Percentiles rank a stretch among this genome's conserved stretches.
These are phyloP conservation scores for Tilletia indica DNA, from an alignment of 1,284 basidiomycete genomes.

Conservation along the genomic window DNA sequence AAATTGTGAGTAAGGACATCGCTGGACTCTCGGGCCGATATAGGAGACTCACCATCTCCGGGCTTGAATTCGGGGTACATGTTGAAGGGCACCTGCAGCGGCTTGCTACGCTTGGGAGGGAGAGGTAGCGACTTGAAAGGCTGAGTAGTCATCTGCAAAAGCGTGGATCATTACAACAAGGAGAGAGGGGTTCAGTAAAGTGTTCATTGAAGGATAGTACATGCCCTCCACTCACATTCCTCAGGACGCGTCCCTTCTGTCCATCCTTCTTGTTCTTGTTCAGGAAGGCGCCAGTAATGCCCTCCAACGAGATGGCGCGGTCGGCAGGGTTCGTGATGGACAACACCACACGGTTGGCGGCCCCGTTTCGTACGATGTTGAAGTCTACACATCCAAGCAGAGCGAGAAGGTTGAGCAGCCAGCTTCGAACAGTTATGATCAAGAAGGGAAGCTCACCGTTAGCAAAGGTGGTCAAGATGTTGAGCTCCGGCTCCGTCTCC, in stretches of 20 bases:
- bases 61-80: slow-evolving; percentile 55
- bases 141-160: slow-evolving; percentile 44
- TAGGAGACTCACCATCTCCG: slow-evolving; percentile 27
- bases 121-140: slow-evolving; percentile 45
- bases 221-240: slow-evolving; percentile 34
- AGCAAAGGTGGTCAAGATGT: slow-evolving; percentile 50
- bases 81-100: slow-evolving; percentile 50
- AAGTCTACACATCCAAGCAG: slow-evolving; percentile 16
- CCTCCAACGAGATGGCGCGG: slow-evolving; percentile 44
- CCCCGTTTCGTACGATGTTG: slow-evolving; percentile 49
- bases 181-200: neutral
- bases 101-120: slow-evolving; percentile 34
- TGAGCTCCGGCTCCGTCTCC: slow-evolving; percentile 45
- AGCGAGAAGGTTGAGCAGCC: too few species aligned
- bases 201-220: too few species aligned
- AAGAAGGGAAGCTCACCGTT: slow-evolving; percentile 21
- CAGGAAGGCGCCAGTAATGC: slow-evolving; percentile 52
- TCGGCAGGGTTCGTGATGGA: slow-evolving; percentile 46
- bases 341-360: slow-evolving; percentile 52
- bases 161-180: neutral
- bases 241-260: slow-evolving; percentile 44
- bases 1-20: neutral
- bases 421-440: neutral
- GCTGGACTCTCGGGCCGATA: slow-evolving; percentile 37
- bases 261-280: slow-evolving; percentile 49